phyloP scores from a whole-genome alignment of 495 filamentous ascomycete species.

The Hypoxylon cercidicola region DNA sequence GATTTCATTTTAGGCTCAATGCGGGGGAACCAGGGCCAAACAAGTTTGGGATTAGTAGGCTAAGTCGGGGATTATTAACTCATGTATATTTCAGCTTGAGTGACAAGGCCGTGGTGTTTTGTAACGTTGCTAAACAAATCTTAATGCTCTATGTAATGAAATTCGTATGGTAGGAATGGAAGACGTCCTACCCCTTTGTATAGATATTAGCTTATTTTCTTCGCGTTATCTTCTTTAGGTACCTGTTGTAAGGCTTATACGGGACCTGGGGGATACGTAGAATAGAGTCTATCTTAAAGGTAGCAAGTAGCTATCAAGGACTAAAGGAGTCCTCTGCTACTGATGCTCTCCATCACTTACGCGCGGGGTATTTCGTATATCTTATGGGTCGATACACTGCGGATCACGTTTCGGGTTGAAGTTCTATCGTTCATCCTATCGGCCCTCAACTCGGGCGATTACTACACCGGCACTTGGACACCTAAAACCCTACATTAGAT shows the following conservation, averaged over 20 bases:
- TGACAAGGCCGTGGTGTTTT: no score
- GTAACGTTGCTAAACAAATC: no score
- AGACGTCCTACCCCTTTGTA: no score
- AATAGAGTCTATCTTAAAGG: no score
- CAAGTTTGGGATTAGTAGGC: constrained; percentile 1
- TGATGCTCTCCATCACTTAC: background rate
- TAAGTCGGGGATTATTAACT: no score
- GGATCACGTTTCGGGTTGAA: constrained; percentile 18
- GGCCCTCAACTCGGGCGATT: constrained; percentile 35
- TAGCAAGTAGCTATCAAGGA: constrained; percentile 6
- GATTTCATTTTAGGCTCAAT: constrained; percentile 47
- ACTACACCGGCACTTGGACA: constrained; percentile 33
- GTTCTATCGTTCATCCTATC: constrained; percentile 22
- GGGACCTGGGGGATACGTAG: no score
- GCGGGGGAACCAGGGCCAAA: constrained; percentile 34
- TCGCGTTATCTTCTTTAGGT: no score
- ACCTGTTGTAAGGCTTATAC: no score
- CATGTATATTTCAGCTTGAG: no score
- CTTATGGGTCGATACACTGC: constrained; percentile 12
- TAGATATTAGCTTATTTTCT: no score
- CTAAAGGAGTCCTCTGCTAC: background rate
- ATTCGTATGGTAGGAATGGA: no score
- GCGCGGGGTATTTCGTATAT: constrained; percentile 31
- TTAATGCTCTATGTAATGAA: no score
- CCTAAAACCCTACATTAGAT: constrained; percentile 10